Evolutionary conservation across 1,284 basidiomycete genomes (phyloP).

Genomic region (Malassezia japonica): DNA sequence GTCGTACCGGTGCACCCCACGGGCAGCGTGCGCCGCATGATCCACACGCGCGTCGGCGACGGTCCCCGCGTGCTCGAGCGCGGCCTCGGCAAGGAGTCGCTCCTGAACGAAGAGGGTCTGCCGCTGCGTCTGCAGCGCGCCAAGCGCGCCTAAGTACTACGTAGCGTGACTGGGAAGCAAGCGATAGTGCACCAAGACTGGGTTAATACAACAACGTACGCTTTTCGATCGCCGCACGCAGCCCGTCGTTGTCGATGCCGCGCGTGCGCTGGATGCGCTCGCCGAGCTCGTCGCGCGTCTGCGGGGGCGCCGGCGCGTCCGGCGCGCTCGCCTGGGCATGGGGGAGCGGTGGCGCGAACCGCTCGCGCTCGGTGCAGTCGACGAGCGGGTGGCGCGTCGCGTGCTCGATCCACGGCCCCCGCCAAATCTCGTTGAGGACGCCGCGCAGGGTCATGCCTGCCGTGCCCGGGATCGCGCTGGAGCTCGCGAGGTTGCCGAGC

Average conservation of each 20-base stretch:
- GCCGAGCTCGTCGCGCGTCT: constrained; percentile 6
- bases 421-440: constrained; percentile 75
- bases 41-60: constrained; percentile 47
- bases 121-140: constrained; percentile 36
- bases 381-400: constrained; percentile 84
- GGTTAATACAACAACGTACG: constrained; percentile 13
- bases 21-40: constrained; percentile 40
- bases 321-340: not conserved
- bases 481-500: constrained; percentile 15
- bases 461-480: constrained; percentile 35
- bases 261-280: constrained; percentile 16
- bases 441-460: constrained; percentile 57
- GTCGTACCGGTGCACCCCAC: constrained; percentile 42
- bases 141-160: constrained; percentile 21
- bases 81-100: constrained; percentile 23
- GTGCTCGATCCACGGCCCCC: constrained; percentile 82
- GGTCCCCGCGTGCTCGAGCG: constrained; percentile 41
- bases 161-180: constrained; percentile 10
- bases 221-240: constrained; percentile 27
- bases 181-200: constrained; percentile 14
- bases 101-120: constrained; percentile 32
- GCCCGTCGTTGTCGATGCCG: constrained; percentile 34
- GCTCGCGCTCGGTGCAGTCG: constrained; percentile 44
- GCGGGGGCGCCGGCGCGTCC: not conserved
- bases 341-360: constrained; percentile 16